Conservation (phyloP, 75 land plant genomes). For the Sequoiadendron giganteum region DNA sequence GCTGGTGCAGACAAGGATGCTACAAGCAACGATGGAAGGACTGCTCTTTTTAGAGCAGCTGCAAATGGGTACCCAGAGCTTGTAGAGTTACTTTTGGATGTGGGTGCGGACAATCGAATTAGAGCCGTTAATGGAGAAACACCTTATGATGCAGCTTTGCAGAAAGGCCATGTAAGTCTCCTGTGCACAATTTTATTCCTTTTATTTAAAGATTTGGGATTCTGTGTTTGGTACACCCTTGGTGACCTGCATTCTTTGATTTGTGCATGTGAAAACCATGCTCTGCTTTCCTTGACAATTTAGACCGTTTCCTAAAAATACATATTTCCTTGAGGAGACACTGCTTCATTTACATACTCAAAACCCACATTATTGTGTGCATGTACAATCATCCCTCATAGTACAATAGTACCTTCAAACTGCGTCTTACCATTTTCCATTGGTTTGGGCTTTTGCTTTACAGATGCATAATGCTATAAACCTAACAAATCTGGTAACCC, state of each 20-base stretch:
- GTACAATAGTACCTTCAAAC: neutral
- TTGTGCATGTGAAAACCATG: neutral
- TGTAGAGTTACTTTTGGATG: constrained; percentile 45
- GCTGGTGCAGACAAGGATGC: constrained; percentile 57
- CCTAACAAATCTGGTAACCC: constrained; percentile 1
- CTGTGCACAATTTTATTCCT: neutral
- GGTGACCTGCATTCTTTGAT: neutral
- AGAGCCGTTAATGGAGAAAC: constrained; percentile 29
- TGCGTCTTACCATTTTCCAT: neutral
- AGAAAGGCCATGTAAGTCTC: constrained; percentile 48
- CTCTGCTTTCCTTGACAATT: neutral
- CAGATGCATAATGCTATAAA: neutral
- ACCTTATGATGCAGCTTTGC: constrained; percentile 45
- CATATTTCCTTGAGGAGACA: neutral
- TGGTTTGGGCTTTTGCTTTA: neutral
- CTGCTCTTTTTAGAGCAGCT: constrained; percentile 62
- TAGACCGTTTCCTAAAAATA: neutral
- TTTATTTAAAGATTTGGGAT: neutral
- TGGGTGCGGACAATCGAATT: constrained; percentile 39
- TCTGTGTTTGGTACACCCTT: neutral
- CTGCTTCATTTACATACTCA: neutral
- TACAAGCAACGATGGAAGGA: constrained; percentile 45
- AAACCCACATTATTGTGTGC: neutral
- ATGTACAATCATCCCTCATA: neutral
- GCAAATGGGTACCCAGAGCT: constrained; percentile 47